These are phyloP conservation scores for Bipolaris oryzae DNA, from an alignment of 2,329 filamentous ascomycete species.

Conservation along the genomic window DNA sequence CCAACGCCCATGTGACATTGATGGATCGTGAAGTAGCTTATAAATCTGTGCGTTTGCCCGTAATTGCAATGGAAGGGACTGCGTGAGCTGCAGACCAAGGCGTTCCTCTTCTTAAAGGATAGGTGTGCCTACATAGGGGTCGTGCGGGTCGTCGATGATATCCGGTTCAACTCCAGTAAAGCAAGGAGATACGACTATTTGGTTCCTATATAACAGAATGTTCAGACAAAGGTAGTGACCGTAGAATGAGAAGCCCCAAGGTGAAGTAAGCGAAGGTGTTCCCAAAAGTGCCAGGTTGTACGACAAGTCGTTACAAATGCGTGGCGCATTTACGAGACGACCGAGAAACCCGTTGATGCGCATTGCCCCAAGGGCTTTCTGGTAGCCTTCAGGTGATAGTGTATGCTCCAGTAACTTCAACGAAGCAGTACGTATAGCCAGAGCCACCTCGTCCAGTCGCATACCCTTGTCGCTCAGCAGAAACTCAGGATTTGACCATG, in stretches of 20 bases:
- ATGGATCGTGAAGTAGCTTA: slow-evolving; percentile 54
- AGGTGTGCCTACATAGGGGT: slow-evolving; percentile 65
- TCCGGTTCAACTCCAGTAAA: slow-evolving; percentile 85
- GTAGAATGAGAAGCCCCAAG: slow-evolving; percentile 78
- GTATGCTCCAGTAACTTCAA: slow-evolving; percentile 29
- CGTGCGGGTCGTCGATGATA: slow-evolving; percentile 64
- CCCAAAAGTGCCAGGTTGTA: slow-evolving; percentile 80
- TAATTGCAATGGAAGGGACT: slow-evolving; percentile 58
- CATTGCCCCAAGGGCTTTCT: slow-evolving; percentile 73
- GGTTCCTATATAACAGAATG: slow-evolving; percentile 69
- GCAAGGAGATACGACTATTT: slow-evolving; percentile 73
- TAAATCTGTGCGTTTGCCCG: slow-evolving; percentile 63
- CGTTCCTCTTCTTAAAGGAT: slow-evolving; percentile 70
- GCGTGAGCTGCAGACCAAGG: slow-evolving; percentile 71
- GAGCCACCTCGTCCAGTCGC: slow-evolving; percentile 64
- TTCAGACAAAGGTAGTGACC: slow-evolving; percentile 78
- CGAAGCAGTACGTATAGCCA: slow-evolving; percentile 33
- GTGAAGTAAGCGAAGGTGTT: slow-evolving; percentile 57
- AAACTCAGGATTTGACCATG: slow-evolving; percentile 76
- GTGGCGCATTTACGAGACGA: slow-evolving; percentile 65
- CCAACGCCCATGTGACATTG: slow-evolving; percentile 74
- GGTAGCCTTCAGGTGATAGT: slow-evolving; percentile 72
- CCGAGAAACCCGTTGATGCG: slow-evolving; percentile 77
- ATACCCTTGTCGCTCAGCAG: slow-evolving; percentile 62
- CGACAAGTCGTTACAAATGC: slow-evolving; percentile 74